Conservation (phyloP, 129 eudicot species). For the Cynara cardunculus region DNA sequence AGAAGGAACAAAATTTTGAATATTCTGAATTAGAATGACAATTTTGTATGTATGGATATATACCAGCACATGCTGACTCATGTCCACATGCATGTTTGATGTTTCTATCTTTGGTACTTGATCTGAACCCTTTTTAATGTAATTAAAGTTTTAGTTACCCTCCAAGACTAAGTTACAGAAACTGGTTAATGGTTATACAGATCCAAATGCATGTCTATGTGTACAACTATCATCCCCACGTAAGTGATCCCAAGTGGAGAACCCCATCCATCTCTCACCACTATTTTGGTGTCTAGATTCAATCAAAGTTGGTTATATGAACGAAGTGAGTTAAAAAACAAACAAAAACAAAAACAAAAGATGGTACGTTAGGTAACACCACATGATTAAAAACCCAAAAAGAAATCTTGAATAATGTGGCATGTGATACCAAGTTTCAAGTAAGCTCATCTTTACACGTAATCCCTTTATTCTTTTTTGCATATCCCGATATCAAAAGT, state of each 20-base stretch:
- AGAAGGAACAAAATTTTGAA: too few relatives aligned
- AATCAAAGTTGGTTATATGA: slow-evolving; percentile 20
- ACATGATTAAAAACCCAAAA: slow-evolving; percentile 17
- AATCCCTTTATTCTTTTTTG: slow-evolving; percentile 44
- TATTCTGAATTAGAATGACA: background rate
- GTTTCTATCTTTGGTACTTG: slow-evolving; percentile 33
- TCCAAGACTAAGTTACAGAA: slow-evolving; percentile 30
- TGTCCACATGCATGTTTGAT: slow-evolving; percentile 45
- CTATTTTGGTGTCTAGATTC: slow-evolving; percentile 31
- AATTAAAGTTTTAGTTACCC: slow-evolving; percentile 23
- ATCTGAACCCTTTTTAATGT: slow-evolving; percentile 18
- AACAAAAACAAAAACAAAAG: background rate
- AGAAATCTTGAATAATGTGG: slow-evolving; percentile 32
- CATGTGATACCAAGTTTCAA: slow-evolving; percentile 62
- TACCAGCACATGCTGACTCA: slow-evolving; percentile 65
- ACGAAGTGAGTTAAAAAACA: background rate
- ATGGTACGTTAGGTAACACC: slow-evolving; percentile 36
- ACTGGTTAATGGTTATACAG: slow-evolving; percentile 12
- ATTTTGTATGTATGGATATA: background rate
- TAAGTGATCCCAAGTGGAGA: slow-evolving; percentile 25
- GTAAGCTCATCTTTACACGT: slow-evolving; percentile 50
- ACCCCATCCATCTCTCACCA: slow-evolving; percentile 25
- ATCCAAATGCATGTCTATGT: slow-evolving; percentile 27
- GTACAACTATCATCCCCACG: slow-evolving; percentile 29
- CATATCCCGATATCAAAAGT: slow-evolving; percentile 28